A percentile compares a stretch with the other conserved stretches of the same genome.
These are phyloP conservation scores for Diphasiastrum complanatum DNA, from an alignment of 83 land plant genomes.

Conservation along the genomic window DNA sequence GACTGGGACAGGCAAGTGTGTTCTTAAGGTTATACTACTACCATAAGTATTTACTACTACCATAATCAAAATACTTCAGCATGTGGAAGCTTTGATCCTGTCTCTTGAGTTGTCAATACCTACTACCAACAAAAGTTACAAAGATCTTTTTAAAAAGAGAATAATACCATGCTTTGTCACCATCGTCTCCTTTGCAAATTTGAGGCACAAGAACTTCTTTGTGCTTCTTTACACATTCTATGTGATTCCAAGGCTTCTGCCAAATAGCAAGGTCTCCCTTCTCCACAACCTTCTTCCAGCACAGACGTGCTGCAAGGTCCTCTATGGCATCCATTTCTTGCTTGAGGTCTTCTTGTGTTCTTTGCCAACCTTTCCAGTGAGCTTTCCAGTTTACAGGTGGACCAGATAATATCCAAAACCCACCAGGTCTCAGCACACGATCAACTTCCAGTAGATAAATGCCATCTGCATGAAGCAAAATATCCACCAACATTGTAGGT, in stretches of 20 bases:
- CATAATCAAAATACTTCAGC: too few relatives aligned
- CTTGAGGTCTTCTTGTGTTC: slow-evolving; percentile 31
- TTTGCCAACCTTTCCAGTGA: slow-evolving; percentile 39
- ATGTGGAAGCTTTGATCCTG: too few relatives aligned
- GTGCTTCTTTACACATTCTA: slow-evolving; percentile 23
- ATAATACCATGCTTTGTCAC: slow-evolving; percentile 29
- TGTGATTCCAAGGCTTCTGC: slow-evolving; percentile 41
- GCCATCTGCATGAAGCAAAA: slow-evolving; percentile 23
- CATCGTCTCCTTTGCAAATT: slow-evolving; percentile 23
- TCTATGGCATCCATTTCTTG: slow-evolving; percentile 32
- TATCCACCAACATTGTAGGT: not conserved
- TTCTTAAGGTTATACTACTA: too few relatives aligned
- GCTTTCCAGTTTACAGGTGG: slow-evolving; percentile 38
- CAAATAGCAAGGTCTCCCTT: slow-evolving; percentile 37
- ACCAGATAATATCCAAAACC: slow-evolving; percentile 40
- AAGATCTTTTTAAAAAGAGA: not conserved
- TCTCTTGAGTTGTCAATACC: too few relatives aligned
- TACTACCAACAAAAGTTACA: too few relatives aligned
- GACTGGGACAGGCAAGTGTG: too few relatives aligned
- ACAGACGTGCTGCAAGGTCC: slow-evolving; percentile 24
- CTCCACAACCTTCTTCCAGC: slow-evolving; percentile 37
- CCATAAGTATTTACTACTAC: too few relatives aligned
- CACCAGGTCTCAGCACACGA: slow-evolving; percentile 42
- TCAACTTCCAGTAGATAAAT: slow-evolving; percentile 35
- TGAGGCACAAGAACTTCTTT: slow-evolving; percentile 9